phyloP scores from a whole-genome alignment of 345 rosid genomes.

The Turnera subulata region DNA sequence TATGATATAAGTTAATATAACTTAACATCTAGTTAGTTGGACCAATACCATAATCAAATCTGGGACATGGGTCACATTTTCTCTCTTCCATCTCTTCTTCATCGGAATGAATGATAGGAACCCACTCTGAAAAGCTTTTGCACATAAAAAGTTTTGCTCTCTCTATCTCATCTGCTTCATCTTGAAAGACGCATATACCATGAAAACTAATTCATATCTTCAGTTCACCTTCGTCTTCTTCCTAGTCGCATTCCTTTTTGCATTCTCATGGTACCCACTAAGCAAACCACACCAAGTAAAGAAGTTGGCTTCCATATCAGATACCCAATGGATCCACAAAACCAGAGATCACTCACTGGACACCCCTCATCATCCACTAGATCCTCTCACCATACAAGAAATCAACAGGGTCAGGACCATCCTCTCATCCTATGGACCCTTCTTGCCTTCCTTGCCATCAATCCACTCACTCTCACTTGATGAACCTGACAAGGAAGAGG shows the following conservation, averaged over 20 bases:
- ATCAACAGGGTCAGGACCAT: conserved; percentile 39
- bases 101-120: too few relatives aligned
- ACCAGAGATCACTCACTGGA: conserved; percentile 19
- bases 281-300: not conserved
- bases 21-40: too few relatives aligned
- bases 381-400: conserved; percentile 48
- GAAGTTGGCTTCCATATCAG: not conserved
- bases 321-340: not conserved
- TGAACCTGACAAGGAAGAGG: conserved; percentile 47
- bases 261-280: not conserved
- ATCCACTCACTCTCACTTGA: conserved; percentile 38
- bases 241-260: not conserved
- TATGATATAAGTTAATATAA: too few relatives aligned
- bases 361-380: conserved; percentile 42
- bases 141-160: too few relatives aligned
- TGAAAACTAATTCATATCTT: too few relatives aligned
- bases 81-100: too few relatives aligned
- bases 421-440: conserved; percentile 24
- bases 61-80: too few relatives aligned
- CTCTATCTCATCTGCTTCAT: too few relatives aligned
- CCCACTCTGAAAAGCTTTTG: too few relatives aligned
- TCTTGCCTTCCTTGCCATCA: conserved; percentile 19
- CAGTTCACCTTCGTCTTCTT: not conserved
- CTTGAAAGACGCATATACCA: too few relatives aligned
- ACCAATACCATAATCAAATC: too few relatives aligned